Evolutionary conservation across 257 asterid genomes (phyloP).

Genomic region (Asclepias syriaca): DNA sequence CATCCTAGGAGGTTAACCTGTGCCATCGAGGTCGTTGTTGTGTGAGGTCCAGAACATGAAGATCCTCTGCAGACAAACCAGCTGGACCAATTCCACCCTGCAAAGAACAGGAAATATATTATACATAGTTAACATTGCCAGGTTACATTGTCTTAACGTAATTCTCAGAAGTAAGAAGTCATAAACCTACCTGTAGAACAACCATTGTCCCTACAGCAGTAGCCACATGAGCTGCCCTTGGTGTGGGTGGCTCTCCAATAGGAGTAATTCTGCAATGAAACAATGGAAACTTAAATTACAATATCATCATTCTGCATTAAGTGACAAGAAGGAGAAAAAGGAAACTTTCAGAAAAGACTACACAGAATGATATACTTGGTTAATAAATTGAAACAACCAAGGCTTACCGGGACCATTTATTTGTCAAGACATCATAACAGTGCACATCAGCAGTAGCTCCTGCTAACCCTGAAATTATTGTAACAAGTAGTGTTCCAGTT

Average conservation of each 20-base stretch:
- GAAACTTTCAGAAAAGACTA: conserved; percentile 6
- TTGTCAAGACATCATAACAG: conserved; percentile 78
- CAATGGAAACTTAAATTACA: neutral
- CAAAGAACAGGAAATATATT: conserved; percentile 20
- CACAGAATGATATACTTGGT: conserved; percentile 1
- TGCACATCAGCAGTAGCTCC: conserved; percentile 99
- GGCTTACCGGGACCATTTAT: conserved; percentile 93
- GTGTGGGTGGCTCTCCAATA: conserved; percentile 99
- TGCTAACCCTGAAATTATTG: conserved; percentile 73
- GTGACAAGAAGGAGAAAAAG: conserved; percentile 9
- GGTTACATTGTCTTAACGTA: conserved; percentile 5
- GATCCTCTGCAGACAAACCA: conserved; percentile 98
- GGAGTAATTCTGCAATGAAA: conserved; percentile 70
- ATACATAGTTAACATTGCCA: conserved; percentile 8
- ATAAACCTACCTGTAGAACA: conserved; percentile 81
- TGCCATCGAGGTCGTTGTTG: conserved; percentile 98
- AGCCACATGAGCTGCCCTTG: conserved; percentile 99
- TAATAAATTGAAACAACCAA: neutral
- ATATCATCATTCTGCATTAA: conserved; percentile 15
- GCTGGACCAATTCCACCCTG: conserved; percentile 99
- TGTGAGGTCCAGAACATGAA: conserved; percentile 93
- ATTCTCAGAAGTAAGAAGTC: conserved; percentile 8
- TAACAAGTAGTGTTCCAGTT: conserved; percentile 1
- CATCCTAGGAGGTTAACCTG: conserved; percentile 46
- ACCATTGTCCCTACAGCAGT: conserved; percentile 99